Conservation (phyloP, 2,329 filamentous ascomycete genomes). For the Exophiala calicioides region DNA sequence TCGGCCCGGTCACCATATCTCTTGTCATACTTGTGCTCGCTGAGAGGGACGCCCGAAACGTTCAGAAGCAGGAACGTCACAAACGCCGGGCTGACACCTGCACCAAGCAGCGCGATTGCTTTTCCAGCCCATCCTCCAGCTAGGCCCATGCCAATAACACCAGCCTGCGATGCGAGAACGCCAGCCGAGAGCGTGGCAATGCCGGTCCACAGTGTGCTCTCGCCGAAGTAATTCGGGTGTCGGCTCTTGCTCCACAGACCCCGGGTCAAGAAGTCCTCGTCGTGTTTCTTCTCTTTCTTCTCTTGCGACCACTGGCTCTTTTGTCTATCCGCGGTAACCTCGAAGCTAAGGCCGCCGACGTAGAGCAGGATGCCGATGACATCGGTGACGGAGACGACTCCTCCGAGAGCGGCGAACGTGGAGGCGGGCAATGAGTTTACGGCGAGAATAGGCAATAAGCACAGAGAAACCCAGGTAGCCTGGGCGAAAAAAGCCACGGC, state of each 20-base stretch:
- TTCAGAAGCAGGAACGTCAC: conserved; percentile 64
- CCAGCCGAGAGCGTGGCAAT: conserved; percentile 63
- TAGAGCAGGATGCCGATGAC: conserved; percentile 61
- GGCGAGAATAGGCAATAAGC: conserved; percentile 64
- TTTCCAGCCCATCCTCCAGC: conserved; percentile 46
- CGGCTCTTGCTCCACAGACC: conserved; percentile 63
- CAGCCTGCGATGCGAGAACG: conserved; percentile 55
- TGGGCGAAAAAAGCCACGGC: conserved; percentile 60
- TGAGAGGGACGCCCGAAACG: conserved; percentile 65
- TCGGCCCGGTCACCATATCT: conserved; percentile 64
- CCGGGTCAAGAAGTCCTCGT: conserved; percentile 65
- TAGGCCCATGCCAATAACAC: conserved; percentile 60
- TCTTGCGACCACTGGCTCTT: conserved; percentile 63
- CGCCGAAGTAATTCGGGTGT: conserved; percentile 74
- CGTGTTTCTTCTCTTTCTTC: conserved; percentile 65
- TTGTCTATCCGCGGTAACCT: conserved; percentile 64
- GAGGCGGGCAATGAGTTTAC: conserved; percentile 62
- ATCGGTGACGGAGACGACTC: conserved; percentile 53
- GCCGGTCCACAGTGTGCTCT: conserved; percentile 68
- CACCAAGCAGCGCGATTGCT: conserved; percentile 51
- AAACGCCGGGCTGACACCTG: conserved; percentile 64
- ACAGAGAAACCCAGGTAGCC: conserved; percentile 68
- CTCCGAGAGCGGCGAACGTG: conserved; percentile 52
- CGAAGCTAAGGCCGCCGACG: conserved; percentile 60
- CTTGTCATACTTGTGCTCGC: conserved; percentile 69